Percentiles rank a stretch among this genome's conserved stretches.
Evolutionary conservation across 108 stramenopile genomes (phyloP).

Genomic region (Mayamaea pseudoterrestris): DNA sequence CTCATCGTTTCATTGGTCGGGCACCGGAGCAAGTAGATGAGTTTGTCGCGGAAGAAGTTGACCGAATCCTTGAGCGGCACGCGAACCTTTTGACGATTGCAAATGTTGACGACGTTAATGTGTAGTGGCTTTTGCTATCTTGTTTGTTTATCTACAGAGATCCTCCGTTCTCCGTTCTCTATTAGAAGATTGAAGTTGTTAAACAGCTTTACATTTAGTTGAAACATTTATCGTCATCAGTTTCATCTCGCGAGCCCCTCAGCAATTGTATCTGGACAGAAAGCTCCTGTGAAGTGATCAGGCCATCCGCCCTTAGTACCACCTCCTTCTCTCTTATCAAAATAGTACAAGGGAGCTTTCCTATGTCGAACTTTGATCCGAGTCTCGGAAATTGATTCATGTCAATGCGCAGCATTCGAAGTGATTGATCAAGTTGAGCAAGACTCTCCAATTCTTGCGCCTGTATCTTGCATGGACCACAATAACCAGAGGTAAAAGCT

Average conservation of each 20-base stretch:
- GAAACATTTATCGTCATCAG: too few relatives aligned
- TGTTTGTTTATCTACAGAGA: too few relatives aligned
- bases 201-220: too few relatives aligned
- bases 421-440: constrained; percentile 12
- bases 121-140: too few relatives aligned
- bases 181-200: too few relatives aligned
- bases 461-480: constrained; percentile 60
- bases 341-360: constrained; percentile 45
- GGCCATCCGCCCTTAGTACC: constrained; percentile 41
- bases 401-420: constrained; percentile 41
- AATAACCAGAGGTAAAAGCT: constrained; percentile 38
- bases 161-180: too few relatives aligned
- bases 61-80: constrained; percentile 79
- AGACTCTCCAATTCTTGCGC: constrained; percentile 27
- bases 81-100: constrained; percentile 54
- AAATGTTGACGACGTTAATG: constrained; percentile 88
- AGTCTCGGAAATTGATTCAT: constrained; percentile 55
- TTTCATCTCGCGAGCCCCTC: too few relatives aligned
- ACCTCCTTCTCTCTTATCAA: constrained; percentile 34
- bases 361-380: constrained; percentile 39
- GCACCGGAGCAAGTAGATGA: constrained; percentile 93
- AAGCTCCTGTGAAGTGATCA: constrained; percentile 30
- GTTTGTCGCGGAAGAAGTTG: constrained; percentile 81
- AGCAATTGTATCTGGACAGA: too few relatives aligned
- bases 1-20: constrained; percentile 88